Conservation (phyloP, 2,329 filamentous ascomycete species). For the Talaromyces piceae region DNA sequence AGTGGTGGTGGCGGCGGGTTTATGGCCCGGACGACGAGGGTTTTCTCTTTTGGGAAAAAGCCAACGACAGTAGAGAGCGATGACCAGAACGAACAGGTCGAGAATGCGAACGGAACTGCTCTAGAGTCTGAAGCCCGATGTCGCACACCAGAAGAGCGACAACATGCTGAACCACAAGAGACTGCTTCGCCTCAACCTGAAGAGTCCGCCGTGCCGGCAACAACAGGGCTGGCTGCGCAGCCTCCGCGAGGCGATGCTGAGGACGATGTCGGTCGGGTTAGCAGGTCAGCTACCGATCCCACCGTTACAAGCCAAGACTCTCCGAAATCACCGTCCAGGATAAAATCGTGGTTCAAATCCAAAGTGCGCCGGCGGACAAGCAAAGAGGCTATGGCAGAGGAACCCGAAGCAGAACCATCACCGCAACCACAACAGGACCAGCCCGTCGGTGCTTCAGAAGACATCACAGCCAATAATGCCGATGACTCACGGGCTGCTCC, state of each 20-base stretch:
- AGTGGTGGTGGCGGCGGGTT: not conserved
- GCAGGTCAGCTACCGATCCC: slow-evolving; percentile 6
- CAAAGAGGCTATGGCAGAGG: slow-evolving; percentile 14
- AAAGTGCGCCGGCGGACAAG: slow-evolving; percentile 23
- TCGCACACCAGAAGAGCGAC: not conserved
- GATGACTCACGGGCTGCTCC: slow-evolving; percentile 2
- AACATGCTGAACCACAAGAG: not conserved
- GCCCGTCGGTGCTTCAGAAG: not conserved
- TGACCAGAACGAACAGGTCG: not conserved
- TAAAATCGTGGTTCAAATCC: slow-evolving; percentile 29
- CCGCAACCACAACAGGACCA: slow-evolving; percentile 12
- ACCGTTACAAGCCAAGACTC: slow-evolving; percentile 10
- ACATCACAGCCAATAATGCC: not conserved
- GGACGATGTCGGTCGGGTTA: slow-evolving; percentile 3
- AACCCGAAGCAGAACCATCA: not conserved
- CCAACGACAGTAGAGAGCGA: not conserved
- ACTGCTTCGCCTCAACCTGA: not conserved
- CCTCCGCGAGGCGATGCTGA: slow-evolving; percentile 9
- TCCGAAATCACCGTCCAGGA: slow-evolving; percentile 24
- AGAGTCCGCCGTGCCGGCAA: not conserved
- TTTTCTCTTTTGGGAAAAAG: not conserved
- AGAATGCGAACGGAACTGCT: not conserved
- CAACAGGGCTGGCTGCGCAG: not conserved
- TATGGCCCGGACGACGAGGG: slow-evolving; percentile 2
- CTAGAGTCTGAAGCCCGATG: not conserved